Conservation (phyloP, 441 rosid species). For the Manihot esculenta region DNA sequence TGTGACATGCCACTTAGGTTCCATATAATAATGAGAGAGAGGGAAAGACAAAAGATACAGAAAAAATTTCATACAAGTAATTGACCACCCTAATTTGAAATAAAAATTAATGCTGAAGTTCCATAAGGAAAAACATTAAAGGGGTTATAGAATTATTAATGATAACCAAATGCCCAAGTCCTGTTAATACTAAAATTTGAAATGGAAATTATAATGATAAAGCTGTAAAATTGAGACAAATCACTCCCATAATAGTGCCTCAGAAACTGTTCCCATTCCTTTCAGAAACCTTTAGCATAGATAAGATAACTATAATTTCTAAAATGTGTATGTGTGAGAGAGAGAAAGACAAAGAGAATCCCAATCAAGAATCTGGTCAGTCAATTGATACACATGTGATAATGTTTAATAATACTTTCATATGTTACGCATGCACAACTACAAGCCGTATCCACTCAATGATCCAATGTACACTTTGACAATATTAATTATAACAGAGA, state of each 20-base stretch:
- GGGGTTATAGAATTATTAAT: neutral
- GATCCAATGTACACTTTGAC: neutral
- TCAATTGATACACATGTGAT: neutral
- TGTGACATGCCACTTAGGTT: no score
- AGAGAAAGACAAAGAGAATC: neutral
- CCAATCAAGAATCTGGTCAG: neutral
- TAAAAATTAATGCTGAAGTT: neutral
- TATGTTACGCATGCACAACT: neutral
- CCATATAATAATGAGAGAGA: no score
- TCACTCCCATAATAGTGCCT: no score
- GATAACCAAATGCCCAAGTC: neutral
- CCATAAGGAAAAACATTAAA: neutral
- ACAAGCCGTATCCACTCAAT: neutral
- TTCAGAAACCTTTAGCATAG: no score
- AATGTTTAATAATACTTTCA: no score
- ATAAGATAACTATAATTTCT: no score
- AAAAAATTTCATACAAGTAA: neutral
- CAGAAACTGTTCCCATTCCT: no score
- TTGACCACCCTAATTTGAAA: neutral
- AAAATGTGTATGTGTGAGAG: neutral
- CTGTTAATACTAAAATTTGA: neutral
- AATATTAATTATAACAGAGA: no score
- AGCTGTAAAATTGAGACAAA: neutral
- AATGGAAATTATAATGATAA: neutral
- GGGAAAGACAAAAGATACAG: no score